Conservation (phyloP, 2,329 filamentous ascomycete genomes). For the Colletotrichum musae region DNA sequence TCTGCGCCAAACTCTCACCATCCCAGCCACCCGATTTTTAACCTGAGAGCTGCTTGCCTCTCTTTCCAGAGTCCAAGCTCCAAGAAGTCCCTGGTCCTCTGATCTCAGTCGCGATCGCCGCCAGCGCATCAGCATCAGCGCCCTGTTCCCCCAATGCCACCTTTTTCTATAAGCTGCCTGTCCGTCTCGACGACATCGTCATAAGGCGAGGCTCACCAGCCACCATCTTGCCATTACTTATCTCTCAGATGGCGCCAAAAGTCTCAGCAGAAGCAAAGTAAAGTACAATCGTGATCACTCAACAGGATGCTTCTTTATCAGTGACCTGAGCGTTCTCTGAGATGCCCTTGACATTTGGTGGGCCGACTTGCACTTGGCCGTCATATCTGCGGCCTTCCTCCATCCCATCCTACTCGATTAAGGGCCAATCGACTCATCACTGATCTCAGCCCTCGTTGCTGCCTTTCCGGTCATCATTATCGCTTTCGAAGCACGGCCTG, state of each 20-base stretch:
- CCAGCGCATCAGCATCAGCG: background rate
- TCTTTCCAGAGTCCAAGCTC: no score
- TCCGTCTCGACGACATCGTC: background rate
- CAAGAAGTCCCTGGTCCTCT: background rate
- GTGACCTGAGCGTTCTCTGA: background rate
- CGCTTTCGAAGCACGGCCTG: slow-evolving; percentile 14
- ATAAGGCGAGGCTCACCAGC: background rate
- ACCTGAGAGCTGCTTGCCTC: background rate
- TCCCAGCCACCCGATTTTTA: slow-evolving; percentile 48
- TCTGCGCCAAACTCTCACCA: slow-evolving; percentile 15
- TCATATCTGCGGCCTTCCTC: slow-evolving; percentile 47
- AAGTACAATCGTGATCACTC: no score
- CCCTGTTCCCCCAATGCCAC: background rate
- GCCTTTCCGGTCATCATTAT: slow-evolving; percentile 1
- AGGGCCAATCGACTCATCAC: slow-evolving; percentile 7
- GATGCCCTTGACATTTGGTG: background rate
- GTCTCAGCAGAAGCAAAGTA: no score
- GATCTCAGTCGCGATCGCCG: slow-evolving; percentile 20
- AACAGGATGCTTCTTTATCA: no score
- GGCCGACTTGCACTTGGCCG: slow-evolving; percentile 42
- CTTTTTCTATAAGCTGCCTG: background rate
- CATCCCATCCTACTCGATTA: slow-evolving; percentile 26
- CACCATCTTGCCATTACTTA: background rate
- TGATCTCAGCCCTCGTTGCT: background rate
- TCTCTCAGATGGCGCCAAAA: no score